phyloP scores from a whole-genome alignment of 2,329 filamentous ascomycete species.

The Pseudogymnoascus sp. region DNA sequence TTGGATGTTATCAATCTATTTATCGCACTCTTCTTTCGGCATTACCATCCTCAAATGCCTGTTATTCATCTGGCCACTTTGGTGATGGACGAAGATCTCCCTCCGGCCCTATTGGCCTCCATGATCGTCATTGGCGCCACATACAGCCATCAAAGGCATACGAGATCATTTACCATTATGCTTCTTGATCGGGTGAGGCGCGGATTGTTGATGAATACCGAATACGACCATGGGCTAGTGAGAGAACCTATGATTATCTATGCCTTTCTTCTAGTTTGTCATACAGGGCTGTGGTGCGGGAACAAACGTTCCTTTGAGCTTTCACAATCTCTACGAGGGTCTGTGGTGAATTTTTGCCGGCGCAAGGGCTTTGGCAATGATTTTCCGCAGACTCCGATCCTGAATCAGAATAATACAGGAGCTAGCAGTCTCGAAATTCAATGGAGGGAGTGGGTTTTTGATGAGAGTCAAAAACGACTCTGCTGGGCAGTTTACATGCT shows the following conservation, averaged over 20 bases:
- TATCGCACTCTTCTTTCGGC: slow-evolving; percentile 22
- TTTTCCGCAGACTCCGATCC: background rate
- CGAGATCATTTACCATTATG: slow-evolving; percentile 21
- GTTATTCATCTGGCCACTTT: slow-evolving; percentile 23
- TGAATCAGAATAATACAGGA: background rate
- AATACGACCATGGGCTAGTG: slow-evolving; percentile 20
- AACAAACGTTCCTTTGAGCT: slow-evolving; percentile 23
- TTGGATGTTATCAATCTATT: slow-evolving; percentile 21
- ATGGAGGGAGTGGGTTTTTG: background rate
- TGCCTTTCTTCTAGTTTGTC: slow-evolving; percentile 21
- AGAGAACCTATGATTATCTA: slow-evolving; percentile 22
- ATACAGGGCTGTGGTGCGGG: slow-evolving; percentile 22
- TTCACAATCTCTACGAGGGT: slow-evolving; percentile 20
- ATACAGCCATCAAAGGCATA: slow-evolving; percentile 20
- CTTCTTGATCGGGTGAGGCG: slow-evolving; percentile 21
- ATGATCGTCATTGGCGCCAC: slow-evolving; percentile 23
- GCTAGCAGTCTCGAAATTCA: background rate
- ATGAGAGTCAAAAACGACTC: slow-evolving; percentile 19
- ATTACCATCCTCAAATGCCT: slow-evolving; percentile 23
- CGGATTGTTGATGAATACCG: slow-evolving; percentile 19
- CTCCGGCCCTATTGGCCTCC: slow-evolving; percentile 19
- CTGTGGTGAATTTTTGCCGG: slow-evolving; percentile 13
- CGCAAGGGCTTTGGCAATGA: background rate
- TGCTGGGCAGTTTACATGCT: slow-evolving; percentile 22
- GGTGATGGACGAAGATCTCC: slow-evolving; percentile 19